Conservation (phyloP, 352 stramenopile genomes). For the Phytopythium aichiense region DNA sequence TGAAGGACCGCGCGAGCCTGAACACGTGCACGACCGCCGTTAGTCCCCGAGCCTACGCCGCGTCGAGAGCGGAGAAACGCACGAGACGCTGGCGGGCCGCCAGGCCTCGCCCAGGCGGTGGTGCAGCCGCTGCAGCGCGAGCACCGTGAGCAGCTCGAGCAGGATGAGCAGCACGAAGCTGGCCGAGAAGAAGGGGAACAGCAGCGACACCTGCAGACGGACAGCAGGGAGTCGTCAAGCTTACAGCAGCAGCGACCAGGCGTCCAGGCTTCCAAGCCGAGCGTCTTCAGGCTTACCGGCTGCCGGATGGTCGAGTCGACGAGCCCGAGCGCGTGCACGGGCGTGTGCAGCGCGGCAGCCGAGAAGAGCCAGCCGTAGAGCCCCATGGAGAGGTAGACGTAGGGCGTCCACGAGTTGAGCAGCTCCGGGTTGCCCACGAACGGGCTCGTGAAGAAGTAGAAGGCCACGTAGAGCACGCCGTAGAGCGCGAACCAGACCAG, state of each 20-base stretch:
- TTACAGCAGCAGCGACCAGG: no score
- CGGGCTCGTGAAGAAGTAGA: constrained; percentile 88
- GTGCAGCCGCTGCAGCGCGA: constrained; percentile 53
- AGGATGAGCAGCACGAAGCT: constrained; percentile 74
- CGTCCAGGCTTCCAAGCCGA: no score
- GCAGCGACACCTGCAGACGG: constrained; percentile 54
- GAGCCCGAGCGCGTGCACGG: constrained; percentile 62
- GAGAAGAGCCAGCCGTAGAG: constrained; percentile 84
- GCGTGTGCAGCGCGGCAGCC: constrained; percentile 68
- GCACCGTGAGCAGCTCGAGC: constrained; percentile 65
- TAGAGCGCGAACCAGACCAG: constrained; percentile 81
- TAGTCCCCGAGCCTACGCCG: no score
- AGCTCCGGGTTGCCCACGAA: constrained; percentile 85
- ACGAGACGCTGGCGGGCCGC: constrained; percentile 71
- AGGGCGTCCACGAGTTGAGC: constrained; percentile 81
- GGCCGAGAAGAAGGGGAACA: constrained; percentile 85
- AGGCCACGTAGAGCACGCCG: constrained; percentile 73
- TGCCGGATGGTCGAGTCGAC: constrained; percentile 83
- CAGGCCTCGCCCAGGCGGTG: constrained; percentile 52
- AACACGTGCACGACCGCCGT: background rate
- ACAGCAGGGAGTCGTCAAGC: no score
- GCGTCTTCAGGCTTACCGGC: constrained; percentile 31
- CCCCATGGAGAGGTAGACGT: constrained; percentile 85
- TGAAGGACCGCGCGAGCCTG: constrained; percentile 70
- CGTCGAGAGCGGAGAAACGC: constrained; percentile 15